These are phyloP conservation scores for Pseudogymnoascus sp. DNA, from an alignment of 2,329 filamentous ascomycete genomes.

Conservation along the genomic window DNA sequence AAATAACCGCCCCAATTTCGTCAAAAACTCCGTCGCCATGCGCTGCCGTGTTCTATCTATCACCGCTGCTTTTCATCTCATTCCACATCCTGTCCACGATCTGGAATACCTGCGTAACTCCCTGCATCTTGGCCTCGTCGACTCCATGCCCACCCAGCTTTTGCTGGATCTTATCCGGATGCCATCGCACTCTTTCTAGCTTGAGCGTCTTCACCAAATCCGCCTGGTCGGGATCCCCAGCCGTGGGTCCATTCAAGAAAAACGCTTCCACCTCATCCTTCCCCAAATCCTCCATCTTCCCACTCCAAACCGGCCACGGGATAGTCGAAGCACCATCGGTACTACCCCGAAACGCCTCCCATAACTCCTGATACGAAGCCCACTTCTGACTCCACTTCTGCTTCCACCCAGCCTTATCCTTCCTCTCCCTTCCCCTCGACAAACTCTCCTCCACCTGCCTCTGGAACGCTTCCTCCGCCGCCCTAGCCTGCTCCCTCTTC, in stretches of 20 bases:
- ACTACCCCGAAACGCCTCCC: constrained; percentile 43
- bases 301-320: constrained; percentile 60
- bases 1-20: background rate
- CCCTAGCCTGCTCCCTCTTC: constrained; percentile 40
- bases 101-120: constrained; percentile 87
- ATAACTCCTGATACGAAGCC: constrained; percentile 55
- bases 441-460: constrained; percentile 63
- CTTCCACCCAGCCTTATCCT: constrained; percentile 31
- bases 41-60: background rate
- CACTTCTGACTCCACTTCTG: constrained; percentile 53
- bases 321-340: constrained; percentile 38
- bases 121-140: constrained; percentile 62
- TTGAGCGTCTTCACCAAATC: constrained; percentile 54
- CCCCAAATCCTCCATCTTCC: constrained; percentile 46
- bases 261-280: constrained; percentile 53
- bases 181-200: constrained; percentile 84
- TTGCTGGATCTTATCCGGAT: constrained; percentile 97
- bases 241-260: constrained; percentile 43
- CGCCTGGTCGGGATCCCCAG: constrained; percentile 23
- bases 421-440: constrained; percentile 55
- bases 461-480: constrained; percentile 41
- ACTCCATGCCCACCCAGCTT: constrained; percentile 64
- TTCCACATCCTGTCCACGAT: constrained; percentile 76
- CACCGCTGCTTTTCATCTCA: constrained; percentile 32
- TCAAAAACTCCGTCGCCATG: background rate